These are phyloP conservation scores for Litsea cubeba DNA, from an alignment of 164 flowering plant genomes.

Conservation along the genomic window DNA sequence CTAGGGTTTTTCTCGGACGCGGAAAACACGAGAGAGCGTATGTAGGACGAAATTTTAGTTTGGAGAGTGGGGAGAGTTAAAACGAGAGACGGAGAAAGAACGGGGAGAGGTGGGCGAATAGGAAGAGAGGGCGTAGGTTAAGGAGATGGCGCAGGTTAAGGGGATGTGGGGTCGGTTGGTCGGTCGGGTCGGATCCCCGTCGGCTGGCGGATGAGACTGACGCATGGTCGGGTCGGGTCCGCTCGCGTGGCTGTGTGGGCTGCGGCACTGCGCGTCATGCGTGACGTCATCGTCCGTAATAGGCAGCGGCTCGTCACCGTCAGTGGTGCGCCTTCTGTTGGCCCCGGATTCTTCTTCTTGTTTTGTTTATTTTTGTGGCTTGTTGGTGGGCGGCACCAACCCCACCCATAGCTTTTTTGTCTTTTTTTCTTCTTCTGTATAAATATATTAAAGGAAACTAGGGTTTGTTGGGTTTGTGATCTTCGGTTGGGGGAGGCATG, in stretches of 20 bases:
- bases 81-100: too few species aligned
- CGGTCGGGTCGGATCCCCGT: background rate
- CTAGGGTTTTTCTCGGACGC: background rate
- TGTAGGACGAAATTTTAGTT: too few species aligned
- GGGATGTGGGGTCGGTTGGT: background rate
- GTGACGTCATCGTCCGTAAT: background rate
- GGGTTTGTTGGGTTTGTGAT: too few species aligned
- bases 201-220: background rate
- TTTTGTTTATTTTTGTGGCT: too few species aligned
- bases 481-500: too few species aligned
- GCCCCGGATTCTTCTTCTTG: background rate
- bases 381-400: too few species aligned
- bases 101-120: background rate
- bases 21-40: background rate
- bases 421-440: too few species aligned
- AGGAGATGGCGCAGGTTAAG: background rate
- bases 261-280: background rate
- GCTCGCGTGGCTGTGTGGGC: background rate
- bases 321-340: background rate
- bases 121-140: background rate
- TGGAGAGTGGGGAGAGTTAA: too few species aligned
- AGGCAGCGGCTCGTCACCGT: constrained; percentile 1
- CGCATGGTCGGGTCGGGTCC: background rate
- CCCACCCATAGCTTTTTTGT: too few species aligned
- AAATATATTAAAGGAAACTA: too few species aligned